phyloP scores from a whole-genome alignment of 495 filamentous ascomycete genomes.

The Tuber microsphaerosporum region DNA sequence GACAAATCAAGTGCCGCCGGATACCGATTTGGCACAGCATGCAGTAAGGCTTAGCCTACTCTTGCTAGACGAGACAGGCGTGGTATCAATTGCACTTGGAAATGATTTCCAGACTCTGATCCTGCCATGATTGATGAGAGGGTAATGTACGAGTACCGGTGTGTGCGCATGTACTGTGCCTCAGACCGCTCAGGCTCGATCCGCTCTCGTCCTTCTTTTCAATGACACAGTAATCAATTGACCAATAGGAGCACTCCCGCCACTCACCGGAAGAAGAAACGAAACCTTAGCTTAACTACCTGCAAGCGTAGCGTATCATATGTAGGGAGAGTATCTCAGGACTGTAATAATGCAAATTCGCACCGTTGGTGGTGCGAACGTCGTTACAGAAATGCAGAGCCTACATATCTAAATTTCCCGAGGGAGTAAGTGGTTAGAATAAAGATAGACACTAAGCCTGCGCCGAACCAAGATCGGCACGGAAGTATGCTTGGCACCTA shows the following conservation, averaged over 20 bases:
- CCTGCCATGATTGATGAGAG: background rate
- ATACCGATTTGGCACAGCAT: no score
- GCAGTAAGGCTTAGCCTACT: no score
- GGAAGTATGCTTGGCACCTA: background rate
- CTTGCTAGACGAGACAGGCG: no score
- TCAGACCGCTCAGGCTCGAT: background rate
- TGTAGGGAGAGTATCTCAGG: background rate
- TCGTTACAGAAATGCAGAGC: background rate
- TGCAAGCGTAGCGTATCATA: background rate
- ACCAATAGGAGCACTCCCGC: background rate
- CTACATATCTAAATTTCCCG: background rate
- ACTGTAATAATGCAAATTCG: background rate
- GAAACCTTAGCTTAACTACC: background rate
- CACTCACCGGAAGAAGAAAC: background rate
- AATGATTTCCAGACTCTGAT: background rate
- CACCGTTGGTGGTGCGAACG: background rate
- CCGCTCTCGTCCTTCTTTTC: background rate
- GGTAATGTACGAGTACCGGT: background rate
- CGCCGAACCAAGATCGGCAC: background rate
- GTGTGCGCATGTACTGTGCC: background rate
- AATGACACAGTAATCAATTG: background rate
- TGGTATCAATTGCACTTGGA: background rate
- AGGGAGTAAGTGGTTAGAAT: background rate
- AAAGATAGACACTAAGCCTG: background rate
- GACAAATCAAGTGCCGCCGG: background rate